Evolutionary conservation across 2,329 filamentous ascomycete genomes (phyloP), one percentile per base, ranked within the genome.

Genomic region (Hirsutella minnesotensis): DNA sequence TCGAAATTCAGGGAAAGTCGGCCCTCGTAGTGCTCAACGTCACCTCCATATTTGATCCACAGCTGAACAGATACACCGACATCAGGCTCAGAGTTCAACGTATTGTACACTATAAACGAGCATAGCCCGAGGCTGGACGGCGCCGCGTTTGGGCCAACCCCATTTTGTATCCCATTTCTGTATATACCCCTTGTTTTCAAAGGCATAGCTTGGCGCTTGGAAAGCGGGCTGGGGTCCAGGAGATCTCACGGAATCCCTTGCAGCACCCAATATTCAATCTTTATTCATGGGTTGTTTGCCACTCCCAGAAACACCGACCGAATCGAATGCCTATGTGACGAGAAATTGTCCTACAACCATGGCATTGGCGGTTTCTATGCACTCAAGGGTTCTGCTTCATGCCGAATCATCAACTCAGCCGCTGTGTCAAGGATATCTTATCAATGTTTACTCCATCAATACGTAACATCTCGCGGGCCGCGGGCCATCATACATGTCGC

Each of bases 41-140:
- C 2, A 45, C 58, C 10, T 70, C 65, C 2, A 75, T 68, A 56
- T 81, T 73, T 57, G 67, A 80, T 52, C 75, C 76, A 2, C 72
- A 75, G 54, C 68, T 66, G 34, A 64, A 66, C 46, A 62, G 59
- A 38, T 75, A 66, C 41, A 64, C 60, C 46, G 53, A 53, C 24
- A 56, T 64, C 13, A 53, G 72, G 36, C 61, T 70, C 38, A 53
- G 57, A n/a, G 50, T 73, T 16, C 65, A 67, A 50, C 63, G 69
- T 33, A 30, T 65, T 46, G 51, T 70, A 44, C 66, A 64, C 44
- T 49, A 59, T n/a, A 67, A 65, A 49, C 62, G 42, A 51, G 51
- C 15, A 60, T 61, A 13, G 59, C 57, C 2, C 50, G 51, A 24
- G 58, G 54, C n/a, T 60, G 47, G 50, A n/a, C 31, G 20, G 16